These are phyloP conservation scores for Aspergillus sclerotialis DNA, from an alignment of 2,329 filamentous ascomycete genomes.

Conservation along the genomic window DNA sequence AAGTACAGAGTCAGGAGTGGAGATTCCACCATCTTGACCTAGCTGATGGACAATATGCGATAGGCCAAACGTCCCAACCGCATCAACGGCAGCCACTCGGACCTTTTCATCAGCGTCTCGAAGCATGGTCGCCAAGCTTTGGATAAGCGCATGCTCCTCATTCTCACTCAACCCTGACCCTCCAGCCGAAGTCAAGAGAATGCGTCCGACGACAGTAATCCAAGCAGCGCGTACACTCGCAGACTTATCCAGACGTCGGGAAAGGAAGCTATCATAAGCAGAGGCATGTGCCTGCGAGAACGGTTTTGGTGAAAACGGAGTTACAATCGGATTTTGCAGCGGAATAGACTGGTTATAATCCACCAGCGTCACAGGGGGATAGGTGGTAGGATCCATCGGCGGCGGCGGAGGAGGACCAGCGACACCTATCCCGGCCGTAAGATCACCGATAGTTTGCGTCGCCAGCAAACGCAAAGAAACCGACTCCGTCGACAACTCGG, in stretches of 20 bases:
- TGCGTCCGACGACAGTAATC: conserved; percentile 76
- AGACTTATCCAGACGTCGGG: conserved; percentile 79
- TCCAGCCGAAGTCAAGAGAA: conserved; percentile 84
- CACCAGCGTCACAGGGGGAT: conserved; percentile 55
- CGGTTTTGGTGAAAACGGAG: conserved; percentile 77
- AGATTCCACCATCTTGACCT: conserved; percentile 66
- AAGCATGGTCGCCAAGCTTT: conserved; percentile 70
- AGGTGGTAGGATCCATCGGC: conserved; percentile 70
- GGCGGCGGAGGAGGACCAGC: conserved; percentile 72
- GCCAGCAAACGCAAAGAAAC: conserved; percentile 78
- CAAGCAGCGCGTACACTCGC: conserved; percentile 75
- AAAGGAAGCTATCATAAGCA: conserved; percentile 78
- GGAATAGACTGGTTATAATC: conserved; percentile 46
- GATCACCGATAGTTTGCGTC: conserved; percentile 89
- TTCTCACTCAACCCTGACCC: conserved; percentile 79
- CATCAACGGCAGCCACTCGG: conserved; percentile 78
- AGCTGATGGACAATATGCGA: conserved; percentile 75
- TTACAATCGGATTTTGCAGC: conserved; percentile 61
- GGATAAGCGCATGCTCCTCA: conserved; percentile 70
- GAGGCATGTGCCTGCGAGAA: conserved; percentile 75
- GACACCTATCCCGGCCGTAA: conserved; percentile 87
- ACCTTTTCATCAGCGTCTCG: conserved; percentile 88
- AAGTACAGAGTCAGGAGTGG: conserved; percentile 69
- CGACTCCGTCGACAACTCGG: conserved; percentile 85
- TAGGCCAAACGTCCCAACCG: conserved; percentile 73